Evolutionary conservation across 2,329 filamentous ascomycete genomes (phyloP).

Genomic region (Falciphora oryzae): DNA sequence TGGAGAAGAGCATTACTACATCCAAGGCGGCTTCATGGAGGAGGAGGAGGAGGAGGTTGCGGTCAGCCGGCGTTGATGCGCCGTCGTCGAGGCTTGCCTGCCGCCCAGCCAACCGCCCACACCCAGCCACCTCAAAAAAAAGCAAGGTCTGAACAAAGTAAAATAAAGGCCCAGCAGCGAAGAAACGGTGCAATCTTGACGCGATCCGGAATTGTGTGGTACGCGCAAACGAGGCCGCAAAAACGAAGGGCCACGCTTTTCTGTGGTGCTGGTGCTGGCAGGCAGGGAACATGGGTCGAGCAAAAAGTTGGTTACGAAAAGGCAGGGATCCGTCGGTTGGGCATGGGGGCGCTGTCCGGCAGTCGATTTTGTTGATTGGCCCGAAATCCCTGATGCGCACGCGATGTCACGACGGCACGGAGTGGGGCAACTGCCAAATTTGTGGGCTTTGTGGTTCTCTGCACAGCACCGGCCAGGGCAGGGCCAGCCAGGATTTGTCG

Average conservation of each 20-base stretch:
- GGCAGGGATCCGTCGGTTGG: not conserved
- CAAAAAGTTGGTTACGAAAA: too few relatives aligned
- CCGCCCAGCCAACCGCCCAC: too few relatives aligned
- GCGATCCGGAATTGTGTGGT: not conserved
- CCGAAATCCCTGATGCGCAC: not conserved
- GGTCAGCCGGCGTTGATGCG: too few relatives aligned
- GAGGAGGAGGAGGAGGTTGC: too few relatives aligned
- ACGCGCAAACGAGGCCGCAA: too few relatives aligned
- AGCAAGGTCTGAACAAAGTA: not conserved
- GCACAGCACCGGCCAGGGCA: not conserved
- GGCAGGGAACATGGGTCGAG: not conserved
- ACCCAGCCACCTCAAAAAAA: not conserved
- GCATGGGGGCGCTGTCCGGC: not conserved
- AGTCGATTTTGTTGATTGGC: conserved; percentile 2
- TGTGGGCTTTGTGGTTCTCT: not conserved
- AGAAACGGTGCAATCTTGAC: not conserved
- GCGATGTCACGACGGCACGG: not conserved
- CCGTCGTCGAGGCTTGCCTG: not conserved
- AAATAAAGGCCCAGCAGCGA: not conserved
- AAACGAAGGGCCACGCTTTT: too few relatives aligned
- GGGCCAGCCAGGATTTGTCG: not conserved
- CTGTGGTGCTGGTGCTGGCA: not conserved
- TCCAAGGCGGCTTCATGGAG: too few relatives aligned
- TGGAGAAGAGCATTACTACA: too few relatives aligned
- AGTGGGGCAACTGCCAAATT: not conserved